Base-by-base conservation (phyloP, 1,284 basidiomycete genomes). In the Golubevia sp. region DNA sequence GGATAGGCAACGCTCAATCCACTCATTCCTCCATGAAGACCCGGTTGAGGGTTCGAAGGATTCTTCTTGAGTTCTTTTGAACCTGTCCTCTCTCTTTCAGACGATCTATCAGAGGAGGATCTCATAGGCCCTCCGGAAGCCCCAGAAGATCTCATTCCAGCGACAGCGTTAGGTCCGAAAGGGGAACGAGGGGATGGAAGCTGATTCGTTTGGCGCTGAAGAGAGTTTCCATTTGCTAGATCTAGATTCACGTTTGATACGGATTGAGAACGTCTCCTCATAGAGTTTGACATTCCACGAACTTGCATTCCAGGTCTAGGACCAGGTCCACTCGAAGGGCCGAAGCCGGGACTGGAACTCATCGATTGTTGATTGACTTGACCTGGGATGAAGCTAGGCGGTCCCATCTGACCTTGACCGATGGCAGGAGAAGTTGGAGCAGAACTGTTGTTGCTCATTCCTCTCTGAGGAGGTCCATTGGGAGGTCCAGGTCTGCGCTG, bases 11-110 rank as follows among this genome's bases (percentile, higher is more conserved):
- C 20, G 27, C 20, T 23, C 57, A 20, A 53, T 15, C 51, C 51
- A 25, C 27, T 30, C 24, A 56, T 53, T 48, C 55, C 63, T 26
- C 62, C 63, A 27, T 64, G 61, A 23, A 25, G 57, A 34, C 70
- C 74, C 6, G 76, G 71, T 48, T 63, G 64, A n/a, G 76, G 76
- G 38, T 78, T 78, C 49, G 70, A 73, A 8, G 76, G 74, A 54
- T 79, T 79, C 65, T 79, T 79, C 26, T 67, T 66, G 57, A 79
- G 67, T 57, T 69, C 53, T 6, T 67, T 73, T 20, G 67, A 69
- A 13, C 74, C 72, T 13, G 62, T 56, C 56, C 75, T 54, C 26
- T 74, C 74, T 18, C 74, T 66, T 58, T 67, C 66, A 23, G 71
- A 73, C 13, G 71, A 51, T 25, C 71, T 69, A 58, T 76, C 75